Evolutionary conservation across 208 protist species (phyloP).

Genomic region (Endotrypanum monterogeii): DNA sequence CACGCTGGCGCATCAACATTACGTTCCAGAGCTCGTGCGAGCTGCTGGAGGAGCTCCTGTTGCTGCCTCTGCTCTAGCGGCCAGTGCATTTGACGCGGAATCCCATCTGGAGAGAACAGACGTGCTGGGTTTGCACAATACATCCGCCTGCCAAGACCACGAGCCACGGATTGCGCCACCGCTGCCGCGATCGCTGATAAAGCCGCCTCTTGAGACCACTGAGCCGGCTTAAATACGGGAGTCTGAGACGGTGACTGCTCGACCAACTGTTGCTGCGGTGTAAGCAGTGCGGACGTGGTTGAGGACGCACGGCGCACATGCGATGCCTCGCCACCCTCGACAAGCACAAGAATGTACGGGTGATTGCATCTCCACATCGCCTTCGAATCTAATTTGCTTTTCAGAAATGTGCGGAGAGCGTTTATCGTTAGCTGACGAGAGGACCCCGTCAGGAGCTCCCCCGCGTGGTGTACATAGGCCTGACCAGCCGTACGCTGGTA

Average conservation of each 20-base stretch:
- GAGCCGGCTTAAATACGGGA: background rate
- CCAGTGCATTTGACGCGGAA: background rate
- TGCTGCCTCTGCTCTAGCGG: constrained; percentile 5
- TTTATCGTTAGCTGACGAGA: background rate
- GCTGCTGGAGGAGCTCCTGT: background rate
- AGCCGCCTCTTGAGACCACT: background rate
- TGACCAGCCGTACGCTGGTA: constrained; percentile 5
- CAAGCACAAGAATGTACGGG: constrained; percentile 17
- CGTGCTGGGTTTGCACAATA: background rate
- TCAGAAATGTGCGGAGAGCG: constrained; percentile 9
- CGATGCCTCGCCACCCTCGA: background rate
- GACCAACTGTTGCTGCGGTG: background rate
- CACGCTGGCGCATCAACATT: background rate
- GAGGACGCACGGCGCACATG: background rate
- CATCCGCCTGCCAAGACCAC: background rate
- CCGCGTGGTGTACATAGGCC: constrained; percentile 10
- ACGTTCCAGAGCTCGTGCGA: background rate
- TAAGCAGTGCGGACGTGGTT: background rate
- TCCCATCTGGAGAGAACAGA: background rate
- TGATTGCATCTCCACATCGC: constrained; percentile 1
- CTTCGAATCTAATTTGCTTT: constrained; percentile 1
- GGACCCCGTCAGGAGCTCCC: constrained; percentile 4
- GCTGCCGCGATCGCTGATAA: background rate
- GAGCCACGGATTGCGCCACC: constrained; percentile 3
- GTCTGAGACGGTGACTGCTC: background rate